Evolutionary conservation across 208 protist species (phyloP).

Genomic region (Leishmania major): DNA sequence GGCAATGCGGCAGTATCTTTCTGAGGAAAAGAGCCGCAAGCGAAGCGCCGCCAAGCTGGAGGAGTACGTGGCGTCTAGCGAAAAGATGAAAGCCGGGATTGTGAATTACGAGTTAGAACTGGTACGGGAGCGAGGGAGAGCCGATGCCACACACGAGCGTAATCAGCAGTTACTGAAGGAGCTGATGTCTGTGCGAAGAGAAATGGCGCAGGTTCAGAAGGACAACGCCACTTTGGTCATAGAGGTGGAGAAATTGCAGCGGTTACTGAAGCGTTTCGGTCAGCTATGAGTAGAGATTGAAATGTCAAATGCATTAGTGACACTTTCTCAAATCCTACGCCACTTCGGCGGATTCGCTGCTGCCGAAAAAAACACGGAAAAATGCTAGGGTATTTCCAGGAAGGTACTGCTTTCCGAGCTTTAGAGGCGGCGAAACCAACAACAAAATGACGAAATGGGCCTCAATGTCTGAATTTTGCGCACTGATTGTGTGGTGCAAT

Average conservation of each 20-base stretch:
- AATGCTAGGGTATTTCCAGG: neutral
- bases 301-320: neutral
- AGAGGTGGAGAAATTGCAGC: constrained; percentile 66
- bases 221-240: constrained; percentile 54
- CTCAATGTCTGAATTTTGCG: neutral
- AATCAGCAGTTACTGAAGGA: constrained; percentile 79
- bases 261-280: constrained; percentile 33
- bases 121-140: constrained; percentile 53
- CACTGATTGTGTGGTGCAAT: neutral
- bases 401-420: neutral
- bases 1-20: constrained; percentile 50
- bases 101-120: constrained; percentile 87
- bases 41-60: constrained; percentile 32
- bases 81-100: constrained; percentile 46
- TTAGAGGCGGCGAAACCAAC: neutral
- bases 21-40: constrained; percentile 33
- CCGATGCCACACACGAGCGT: constrained; percentile 61
- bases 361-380: neutral
- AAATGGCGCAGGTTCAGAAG: constrained; percentile 43
- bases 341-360: neutral
- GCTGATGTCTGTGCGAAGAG: constrained; percentile 50
- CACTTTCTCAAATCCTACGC: neutral
- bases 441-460: neutral
- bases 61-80: constrained; percentile 35
- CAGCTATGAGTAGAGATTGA: constrained; percentile 12